Evolutionary conservation across 2,329 filamentous ascomycete species (phyloP).

Genomic region (Fusarium longipes): DNA sequence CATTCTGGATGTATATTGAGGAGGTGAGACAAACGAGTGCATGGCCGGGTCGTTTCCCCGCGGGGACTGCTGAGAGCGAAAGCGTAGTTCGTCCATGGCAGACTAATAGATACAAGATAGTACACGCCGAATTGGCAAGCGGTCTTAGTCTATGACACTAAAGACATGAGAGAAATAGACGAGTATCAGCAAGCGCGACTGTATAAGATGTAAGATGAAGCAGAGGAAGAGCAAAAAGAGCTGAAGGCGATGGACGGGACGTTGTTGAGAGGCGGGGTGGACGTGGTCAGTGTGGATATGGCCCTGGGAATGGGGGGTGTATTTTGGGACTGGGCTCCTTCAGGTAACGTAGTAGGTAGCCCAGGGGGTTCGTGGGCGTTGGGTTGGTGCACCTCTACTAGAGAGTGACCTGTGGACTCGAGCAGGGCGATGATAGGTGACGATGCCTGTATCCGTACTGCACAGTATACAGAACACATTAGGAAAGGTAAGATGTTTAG

Average conservation of each 20-base stretch:
- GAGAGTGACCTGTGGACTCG: conserved; percentile 23
- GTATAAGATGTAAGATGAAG: conserved; percentile 34
- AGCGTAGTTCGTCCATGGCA: conserved; percentile 81
- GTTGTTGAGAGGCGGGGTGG: conserved; percentile 50
- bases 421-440: conserved; percentile 23
- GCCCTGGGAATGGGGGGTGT: conserved; percentile 38
- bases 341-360: conserved; percentile 23
- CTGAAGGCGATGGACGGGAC: conserved; percentile 46
- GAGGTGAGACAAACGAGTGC: conserved; percentile 78
- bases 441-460: conserved; percentile 18
- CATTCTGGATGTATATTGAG: conserved; percentile 74
- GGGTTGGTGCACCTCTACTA: conserved; percentile 27
- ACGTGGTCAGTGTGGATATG: conserved; percentile 47
- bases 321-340: conserved; percentile 34
- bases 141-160: conserved; percentile 49
- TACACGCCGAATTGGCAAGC: conserved; percentile 54
- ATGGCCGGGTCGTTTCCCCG: conserved; percentile 77
- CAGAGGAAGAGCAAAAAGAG: conserved; percentile 42
- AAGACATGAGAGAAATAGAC: conserved; percentile 52
- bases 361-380: conserved; percentile 31
- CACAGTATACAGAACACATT: conserved; percentile 8
- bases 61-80: conserved; percentile 80
- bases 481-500: not conserved
- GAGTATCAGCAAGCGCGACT: conserved; percentile 46
- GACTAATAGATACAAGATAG: conserved; percentile 55